A percentile compares a stretch with the other conserved stretches of the same genome.
These are phyloP conservation scores for Debaryomyces prosopidis DNA, from an alignment of 805 yeast genomes.

Conservation along the genomic window DNA sequence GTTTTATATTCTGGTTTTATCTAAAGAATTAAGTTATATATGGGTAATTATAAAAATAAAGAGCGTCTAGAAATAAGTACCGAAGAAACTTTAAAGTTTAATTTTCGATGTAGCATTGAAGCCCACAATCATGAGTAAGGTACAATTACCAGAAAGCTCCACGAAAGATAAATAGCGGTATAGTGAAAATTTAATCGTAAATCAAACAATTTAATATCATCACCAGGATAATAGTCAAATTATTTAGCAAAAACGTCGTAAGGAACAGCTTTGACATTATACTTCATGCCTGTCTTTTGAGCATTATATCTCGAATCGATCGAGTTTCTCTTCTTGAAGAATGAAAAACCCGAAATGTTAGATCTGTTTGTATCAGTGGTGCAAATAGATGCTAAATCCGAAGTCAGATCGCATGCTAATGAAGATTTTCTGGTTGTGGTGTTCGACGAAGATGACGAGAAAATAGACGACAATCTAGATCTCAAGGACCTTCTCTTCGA, in stretches of 20 bases:
- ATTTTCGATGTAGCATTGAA: constrained; percentile 7
- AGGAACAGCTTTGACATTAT: constrained; percentile 24
- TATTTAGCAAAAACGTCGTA: constrained; percentile 10
- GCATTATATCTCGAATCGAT: neutral
- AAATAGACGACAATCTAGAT: neutral
- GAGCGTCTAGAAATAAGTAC: neutral
- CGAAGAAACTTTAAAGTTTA: neutral
- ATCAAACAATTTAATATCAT: neutral
- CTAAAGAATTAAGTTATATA: neutral
- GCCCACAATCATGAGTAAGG: constrained; percentile 9
- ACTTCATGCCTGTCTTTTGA: constrained; percentile 21
- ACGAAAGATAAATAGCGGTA: neutral
- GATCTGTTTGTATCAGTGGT: constrained; percentile 16
- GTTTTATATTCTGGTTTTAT: too few species aligned
- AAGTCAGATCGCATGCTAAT: neutral
- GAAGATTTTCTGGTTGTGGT: constrained; percentile 3
- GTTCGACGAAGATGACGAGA: neutral
- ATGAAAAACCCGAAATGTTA: constrained; percentile 24
- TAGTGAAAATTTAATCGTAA: neutral
- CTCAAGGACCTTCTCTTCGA: constrained; percentile 3
- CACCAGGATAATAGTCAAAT: neutral
- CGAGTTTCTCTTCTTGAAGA: constrained; percentile 13
- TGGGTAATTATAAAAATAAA: neutral
- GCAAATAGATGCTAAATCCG: constrained; percentile 18
- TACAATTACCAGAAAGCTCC: neutral